These are phyloP conservation scores for Dendrobium officinale DNA, from an alignment of 106 monocot species.

Conservation along the genomic window DNA sequence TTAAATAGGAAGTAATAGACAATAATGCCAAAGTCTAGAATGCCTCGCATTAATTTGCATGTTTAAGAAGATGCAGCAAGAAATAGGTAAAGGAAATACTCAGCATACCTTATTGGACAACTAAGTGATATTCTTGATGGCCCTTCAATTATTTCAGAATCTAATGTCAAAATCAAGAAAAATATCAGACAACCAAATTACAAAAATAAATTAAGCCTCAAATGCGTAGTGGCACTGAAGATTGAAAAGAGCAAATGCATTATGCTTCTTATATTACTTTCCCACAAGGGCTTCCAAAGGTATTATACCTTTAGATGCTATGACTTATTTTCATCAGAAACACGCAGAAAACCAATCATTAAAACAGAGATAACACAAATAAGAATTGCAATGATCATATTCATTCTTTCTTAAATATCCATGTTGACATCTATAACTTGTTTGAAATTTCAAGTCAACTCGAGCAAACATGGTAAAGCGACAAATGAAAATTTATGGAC, in stretches of 20 bases:
- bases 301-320: not conserved
- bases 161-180: slow-evolving; percentile 18
- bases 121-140: slow-evolving; percentile 67
- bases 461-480: no score
- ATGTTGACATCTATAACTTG: not conserved
- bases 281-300: not conserved
- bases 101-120: slow-evolving; percentile 71
- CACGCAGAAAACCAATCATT: not conserved
- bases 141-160: slow-evolving; percentile 74
- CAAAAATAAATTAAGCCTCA: not conserved
- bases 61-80: not conserved
- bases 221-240: not conserved
- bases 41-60: not conserved
- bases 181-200: not conserved
- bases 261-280: not conserved
- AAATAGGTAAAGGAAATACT: not conserved
- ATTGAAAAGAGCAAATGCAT: slow-evolving; percentile 3
- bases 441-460: no score
- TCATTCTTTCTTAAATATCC: not conserved
- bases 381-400: not conserved
- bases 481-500: no score
- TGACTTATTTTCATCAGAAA: not conserved
- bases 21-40: not conserved
- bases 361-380: not conserved
- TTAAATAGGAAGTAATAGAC: not conserved